Percentiles rank a stretch among this genome's conserved stretches.
Evolutionary conservation across 306 rosid species (phyloP).

Genomic region (Cicer arietinum): DNA sequence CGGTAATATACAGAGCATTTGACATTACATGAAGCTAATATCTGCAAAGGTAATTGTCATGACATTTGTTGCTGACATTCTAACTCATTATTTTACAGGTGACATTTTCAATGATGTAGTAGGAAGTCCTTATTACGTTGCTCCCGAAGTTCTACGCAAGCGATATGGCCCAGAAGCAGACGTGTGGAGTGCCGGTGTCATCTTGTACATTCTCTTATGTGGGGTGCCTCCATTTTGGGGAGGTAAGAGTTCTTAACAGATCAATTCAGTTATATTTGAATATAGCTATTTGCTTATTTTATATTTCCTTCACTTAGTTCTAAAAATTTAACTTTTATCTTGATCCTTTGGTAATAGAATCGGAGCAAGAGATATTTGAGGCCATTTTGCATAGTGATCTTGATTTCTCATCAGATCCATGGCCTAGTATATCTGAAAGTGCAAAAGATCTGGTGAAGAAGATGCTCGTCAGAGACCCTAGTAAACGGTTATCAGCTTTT

Average conservation of each 20-base stretch:
- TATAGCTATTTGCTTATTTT: constrained; percentile 3
- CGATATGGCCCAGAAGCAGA: constrained; percentile 84
- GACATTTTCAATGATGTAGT: constrained; percentile 75
- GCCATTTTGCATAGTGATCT: constrained; percentile 68
- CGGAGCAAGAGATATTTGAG: constrained; percentile 72
- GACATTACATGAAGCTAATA: constrained; percentile 9
- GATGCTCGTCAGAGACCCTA: constrained; percentile 85
- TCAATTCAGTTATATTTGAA: constrained; percentile 5
- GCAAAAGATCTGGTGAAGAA: constrained; percentile 82
- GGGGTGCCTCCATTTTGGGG: constrained; percentile 99
- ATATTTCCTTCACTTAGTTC: neutral
- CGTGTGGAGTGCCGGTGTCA: constrained; percentile 96
- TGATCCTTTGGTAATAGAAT: constrained; percentile 53
- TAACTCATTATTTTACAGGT: constrained; percentile 58
- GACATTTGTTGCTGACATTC: constrained; percentile 39
- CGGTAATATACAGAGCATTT: too few species aligned
- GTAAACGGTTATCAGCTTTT: constrained; percentile 68
- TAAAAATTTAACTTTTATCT: neutral
- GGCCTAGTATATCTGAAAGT: constrained; percentile 82
- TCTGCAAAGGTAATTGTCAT: neutral
- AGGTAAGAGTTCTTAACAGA: constrained; percentile 59
- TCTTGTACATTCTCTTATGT: constrained; percentile 83
- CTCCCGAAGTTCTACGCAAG: constrained; percentile 80
- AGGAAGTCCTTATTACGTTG: constrained; percentile 94
- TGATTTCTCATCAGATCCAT: constrained; percentile 82